Base-by-base conservation (phyloP, 495 filamentous ascomycete species). In the Chaetomium fimeti region DNA sequence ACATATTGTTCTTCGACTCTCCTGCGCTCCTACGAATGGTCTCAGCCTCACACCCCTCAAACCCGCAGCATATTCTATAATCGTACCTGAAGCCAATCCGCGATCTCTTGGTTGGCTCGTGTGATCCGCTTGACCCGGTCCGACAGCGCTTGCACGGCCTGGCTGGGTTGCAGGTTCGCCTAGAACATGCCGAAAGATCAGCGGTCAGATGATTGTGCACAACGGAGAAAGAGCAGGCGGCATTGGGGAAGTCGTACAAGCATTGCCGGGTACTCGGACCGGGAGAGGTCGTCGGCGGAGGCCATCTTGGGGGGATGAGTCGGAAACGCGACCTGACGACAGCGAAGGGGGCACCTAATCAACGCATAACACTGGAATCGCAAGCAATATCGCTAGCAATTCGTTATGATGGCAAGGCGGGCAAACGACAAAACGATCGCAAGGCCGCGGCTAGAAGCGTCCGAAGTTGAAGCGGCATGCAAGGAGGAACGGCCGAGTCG, bases 221-320 rank as follows among this genome's bases (percentile, higher is more conserved):
- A 18, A 55, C 51, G 32, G 20, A 22, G 57, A 5, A 3, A 12
- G 1, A 8, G 0, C 36, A 1, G 13, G 28, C 2, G 2, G 22
- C 15, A 13, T 9, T 7, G 22, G 15, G 28, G 32, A 43, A 40
- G 61, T 71, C 91, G 76, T 84, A 98, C 94, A 89, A 98, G 87
- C 84, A 98, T 86, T 29, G 89, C 89, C 73, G 94, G 93, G 79
- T 98, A 98, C 78, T 98, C 94, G 75, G 91, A 85, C 75, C 93
- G 85, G 71, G 91, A 90, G 69, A 96, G 85, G 69, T 93, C 93
- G 49, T 85, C 83, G 78, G 82, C 84, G 65, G 76, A 48, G 13
- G 66, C 62, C 62, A 68, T 68, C 13, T n/a, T 62, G 56, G 32
- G 32, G 32, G 32, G 47, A 47, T 1, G 40, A 36, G 22, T 58